A percentile compares a stretch with the other conserved stretches of the same genome.
phyloP scores from a whole-genome alignment of 139 green algal genomes.

The Ulvella scutata region DNA sequence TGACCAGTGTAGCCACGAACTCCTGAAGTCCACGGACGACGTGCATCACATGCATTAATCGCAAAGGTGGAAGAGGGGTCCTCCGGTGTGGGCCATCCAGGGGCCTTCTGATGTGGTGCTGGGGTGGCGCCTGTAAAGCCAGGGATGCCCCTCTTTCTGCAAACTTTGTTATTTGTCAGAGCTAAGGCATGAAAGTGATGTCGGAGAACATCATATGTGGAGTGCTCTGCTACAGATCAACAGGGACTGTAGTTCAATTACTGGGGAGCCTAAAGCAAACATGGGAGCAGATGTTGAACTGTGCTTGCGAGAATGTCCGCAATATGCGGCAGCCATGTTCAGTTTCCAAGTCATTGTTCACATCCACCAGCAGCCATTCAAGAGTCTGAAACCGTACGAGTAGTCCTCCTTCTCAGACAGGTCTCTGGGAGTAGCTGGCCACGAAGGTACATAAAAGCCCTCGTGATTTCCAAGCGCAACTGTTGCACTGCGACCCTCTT shows the following conservation, averaged over 20 bases:
- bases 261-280: too few relatives aligned
- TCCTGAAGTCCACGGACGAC: conserved; percentile 1
- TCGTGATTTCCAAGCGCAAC: not conserved
- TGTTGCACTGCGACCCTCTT: not conserved
- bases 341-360: too few relatives aligned
- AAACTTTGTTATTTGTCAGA: too few relatives aligned
- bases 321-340: too few relatives aligned
- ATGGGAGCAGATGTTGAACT: too few relatives aligned
- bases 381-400: too few relatives aligned
- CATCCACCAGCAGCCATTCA: too few relatives aligned
- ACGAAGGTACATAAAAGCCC: not conserved
- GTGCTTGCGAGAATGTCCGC: too few relatives aligned
- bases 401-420: not conserved
- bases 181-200: too few relatives aligned
- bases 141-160: not conserved
- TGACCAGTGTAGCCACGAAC: not conserved
- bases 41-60: not conserved
- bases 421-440: not conserved
- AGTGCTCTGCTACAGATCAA: too few relatives aligned
- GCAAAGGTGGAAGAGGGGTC: not conserved
- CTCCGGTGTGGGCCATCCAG: not conserved
- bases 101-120: not conserved
- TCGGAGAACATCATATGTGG: too few relatives aligned
- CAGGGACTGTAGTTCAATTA: too few relatives aligned
- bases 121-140: not conserved